A percentile compares a stretch with the other conserved stretches of the same genome.
Evolutionary conservation across 176 grass and related monocot genomes (phyloP).

Genomic region (Oryza meridionalis): DNA sequence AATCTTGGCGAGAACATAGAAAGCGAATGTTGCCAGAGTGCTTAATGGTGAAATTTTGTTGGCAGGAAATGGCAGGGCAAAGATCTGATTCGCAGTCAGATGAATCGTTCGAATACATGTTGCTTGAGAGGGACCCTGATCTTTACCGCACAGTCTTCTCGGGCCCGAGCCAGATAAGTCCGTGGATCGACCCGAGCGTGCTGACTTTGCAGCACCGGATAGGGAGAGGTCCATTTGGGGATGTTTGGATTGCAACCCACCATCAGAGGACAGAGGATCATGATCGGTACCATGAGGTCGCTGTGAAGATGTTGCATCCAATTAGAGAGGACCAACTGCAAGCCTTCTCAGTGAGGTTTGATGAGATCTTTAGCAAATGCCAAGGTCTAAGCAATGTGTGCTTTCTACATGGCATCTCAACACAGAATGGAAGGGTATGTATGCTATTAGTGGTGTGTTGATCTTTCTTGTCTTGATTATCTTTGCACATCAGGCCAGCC

Average conservation of each 20-base stretch:
- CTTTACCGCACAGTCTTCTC: slow-evolving; percentile 71
- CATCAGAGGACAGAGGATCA: slow-evolving; percentile 67
- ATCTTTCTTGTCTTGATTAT: not conserved
- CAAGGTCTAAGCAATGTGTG: slow-evolving; percentile 67
- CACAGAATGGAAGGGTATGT: slow-evolving; percentile 84
- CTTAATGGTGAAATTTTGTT: slow-evolving; percentile 7
- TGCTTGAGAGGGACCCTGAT: slow-evolving; percentile 81
- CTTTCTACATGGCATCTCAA: slow-evolving; percentile 80
- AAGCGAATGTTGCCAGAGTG: not conserved
- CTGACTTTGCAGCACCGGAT: slow-evolving; percentile 89
- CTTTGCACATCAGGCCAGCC: not conserved
- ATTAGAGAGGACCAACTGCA: slow-evolving; percentile 89
- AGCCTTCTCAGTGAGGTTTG: slow-evolving; percentile 70
- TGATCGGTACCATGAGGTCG: slow-evolving; percentile 79
- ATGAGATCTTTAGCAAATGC: slow-evolving; percentile 83
- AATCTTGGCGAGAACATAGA: not conserved
- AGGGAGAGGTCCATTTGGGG: slow-evolving; percentile 87
- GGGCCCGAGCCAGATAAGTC: slow-evolving; percentile 65
- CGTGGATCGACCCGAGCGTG: slow-evolving; percentile 71
- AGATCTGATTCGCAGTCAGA: slow-evolving; percentile 43
- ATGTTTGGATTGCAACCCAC: slow-evolving; percentile 94
- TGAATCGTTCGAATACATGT: slow-evolving; percentile 87
- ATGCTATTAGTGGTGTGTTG: slow-evolving; percentile 18
- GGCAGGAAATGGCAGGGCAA: slow-evolving; percentile 64
- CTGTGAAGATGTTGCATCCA: slow-evolving; percentile 92